These are phyloP conservation scores for Pilobolus umbonatus DNA, from an alignment of 192 early-diverging fungal species.

Conservation along the genomic window DNA sequence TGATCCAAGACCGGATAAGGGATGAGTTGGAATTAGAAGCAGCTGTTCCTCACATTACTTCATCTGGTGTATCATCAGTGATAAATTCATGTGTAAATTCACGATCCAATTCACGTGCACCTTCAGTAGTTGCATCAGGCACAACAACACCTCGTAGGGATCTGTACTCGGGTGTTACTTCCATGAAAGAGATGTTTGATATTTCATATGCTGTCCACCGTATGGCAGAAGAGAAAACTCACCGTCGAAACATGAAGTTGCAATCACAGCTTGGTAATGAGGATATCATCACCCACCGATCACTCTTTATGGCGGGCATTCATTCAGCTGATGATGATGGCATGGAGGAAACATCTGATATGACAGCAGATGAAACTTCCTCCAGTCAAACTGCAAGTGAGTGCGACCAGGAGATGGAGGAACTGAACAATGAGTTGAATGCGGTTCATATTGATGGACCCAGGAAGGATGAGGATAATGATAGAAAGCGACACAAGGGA, in stretches of 20 bases:
- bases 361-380: slow-evolving; percentile 8
- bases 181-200: slow-evolving; percentile 71
- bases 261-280: background rate
- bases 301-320: slow-evolving; percentile 1
- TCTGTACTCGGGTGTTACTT: slow-evolving; percentile 20
- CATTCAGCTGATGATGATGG: slow-evolving; percentile 11
- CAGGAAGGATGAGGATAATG: no score
- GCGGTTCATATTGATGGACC: background rate
- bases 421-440: slow-evolving; percentile 1
- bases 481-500: background rate
- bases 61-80: background rate
- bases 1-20: slow-evolving; percentile 15
- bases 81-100: slow-evolving; percentile 12
- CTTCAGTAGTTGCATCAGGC: background rate
- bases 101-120: slow-evolving; percentile 4
- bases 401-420: background rate
- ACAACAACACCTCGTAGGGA: slow-evolving; percentile 12
- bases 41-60: slow-evolving; percentile 2
- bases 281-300: no score
- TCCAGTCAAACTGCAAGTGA: slow-evolving; percentile 4
- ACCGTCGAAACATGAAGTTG: slow-evolving; percentile 2
- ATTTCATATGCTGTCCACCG: slow-evolving; percentile 70
- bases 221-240: slow-evolving; percentile 54
- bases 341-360: slow-evolving; percentile 1
- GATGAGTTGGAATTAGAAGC: slow-evolving; percentile 3